Conservation (phyloP, 305 asterid genomes). For the Galium porrigens region DNA sequence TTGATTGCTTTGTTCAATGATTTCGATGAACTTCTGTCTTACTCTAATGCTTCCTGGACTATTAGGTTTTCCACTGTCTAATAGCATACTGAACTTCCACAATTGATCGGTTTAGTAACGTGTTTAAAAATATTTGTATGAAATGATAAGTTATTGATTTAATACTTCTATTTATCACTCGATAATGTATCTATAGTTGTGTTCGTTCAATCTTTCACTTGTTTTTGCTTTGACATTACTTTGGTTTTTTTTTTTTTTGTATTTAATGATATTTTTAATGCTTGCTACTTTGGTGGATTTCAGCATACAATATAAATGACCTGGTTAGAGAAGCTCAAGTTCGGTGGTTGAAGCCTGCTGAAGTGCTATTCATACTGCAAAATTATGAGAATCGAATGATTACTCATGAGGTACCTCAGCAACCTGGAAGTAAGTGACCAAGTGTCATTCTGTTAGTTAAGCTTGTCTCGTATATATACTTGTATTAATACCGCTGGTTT, state of each 20-base stretch:
- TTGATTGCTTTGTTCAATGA: neutral
- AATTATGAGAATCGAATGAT: slow-evolving; percentile 64
- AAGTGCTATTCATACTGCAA: slow-evolving; percentile 55
- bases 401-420: slow-evolving; percentile 53
- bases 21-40: too few species aligned
- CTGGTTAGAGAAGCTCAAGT: slow-evolving; percentile 66
- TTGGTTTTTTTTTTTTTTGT: neutral
- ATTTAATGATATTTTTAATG: neutral
- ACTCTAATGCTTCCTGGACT: neutral
- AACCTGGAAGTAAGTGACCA: slow-evolving; percentile 66
- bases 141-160: neutral
- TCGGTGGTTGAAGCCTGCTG: slow-evolving; percentile 89
- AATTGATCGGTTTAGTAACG: neutral
- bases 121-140: neutral
- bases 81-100: neutral
- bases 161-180: neutral
- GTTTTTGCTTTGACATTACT: neutral
- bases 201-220: neutral
- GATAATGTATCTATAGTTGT: neutral
- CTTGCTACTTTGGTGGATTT: slow-evolving; percentile 11
- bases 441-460: slow-evolving; percentile 13
- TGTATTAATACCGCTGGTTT: slow-evolving; percentile 7
- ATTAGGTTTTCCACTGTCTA: neutral
- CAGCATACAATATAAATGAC: slow-evolving; percentile 50
- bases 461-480: neutral